Percentiles rank a stretch among this genome's conserved stretches.
phyloP scores from a whole-genome alignment of 345 rosid genomes.

The Turnera subulata region DNA sequence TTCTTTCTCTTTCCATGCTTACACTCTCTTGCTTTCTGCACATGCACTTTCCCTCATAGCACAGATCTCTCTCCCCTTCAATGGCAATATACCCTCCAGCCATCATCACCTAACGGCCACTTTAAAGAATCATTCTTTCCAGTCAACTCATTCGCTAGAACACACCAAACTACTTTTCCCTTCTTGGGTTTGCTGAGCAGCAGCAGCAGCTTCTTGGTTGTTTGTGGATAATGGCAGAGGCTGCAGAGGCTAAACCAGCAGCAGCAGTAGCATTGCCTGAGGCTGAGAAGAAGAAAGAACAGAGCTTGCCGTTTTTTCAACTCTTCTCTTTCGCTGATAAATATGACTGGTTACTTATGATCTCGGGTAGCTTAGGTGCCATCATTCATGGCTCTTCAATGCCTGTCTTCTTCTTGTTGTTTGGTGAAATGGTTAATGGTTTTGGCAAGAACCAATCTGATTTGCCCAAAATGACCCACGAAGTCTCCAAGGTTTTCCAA shows the following conservation, averaged over 20 bases:
- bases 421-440: slow-evolving; percentile 98
- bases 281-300: slow-evolving; percentile 94
- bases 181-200: neutral
- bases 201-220: slow-evolving; percentile 1
- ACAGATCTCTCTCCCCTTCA: slow-evolving; percentile 24
- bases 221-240: slow-evolving; percentile 54
- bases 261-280: slow-evolving; percentile 57
- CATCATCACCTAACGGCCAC: neutral
- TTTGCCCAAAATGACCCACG: slow-evolving; percentile 82
- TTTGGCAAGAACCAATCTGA: slow-evolving; percentile 95
- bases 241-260: slow-evolving; percentile 45
- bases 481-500: slow-evolving; percentile 68
- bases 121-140: neutral
- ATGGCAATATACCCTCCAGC: slow-evolving; percentile 10
- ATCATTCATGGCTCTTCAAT: slow-evolving; percentile 90
- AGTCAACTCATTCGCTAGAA: neutral
- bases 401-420: slow-evolving; percentile 94
- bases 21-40: neutral
- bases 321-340: slow-evolving; percentile 96
- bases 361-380: slow-evolving; percentile 79
- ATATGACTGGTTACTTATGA: slow-evolving; percentile 75
- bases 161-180: neutral
- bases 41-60: slow-evolving; percentile 1
- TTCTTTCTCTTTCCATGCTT: slow-evolving; percentile 11
- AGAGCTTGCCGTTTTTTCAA: slow-evolving; percentile 82